Conservation (phyloP, 306 rosid genomes). For the Cyamopsis tetragonoloba region DNA sequence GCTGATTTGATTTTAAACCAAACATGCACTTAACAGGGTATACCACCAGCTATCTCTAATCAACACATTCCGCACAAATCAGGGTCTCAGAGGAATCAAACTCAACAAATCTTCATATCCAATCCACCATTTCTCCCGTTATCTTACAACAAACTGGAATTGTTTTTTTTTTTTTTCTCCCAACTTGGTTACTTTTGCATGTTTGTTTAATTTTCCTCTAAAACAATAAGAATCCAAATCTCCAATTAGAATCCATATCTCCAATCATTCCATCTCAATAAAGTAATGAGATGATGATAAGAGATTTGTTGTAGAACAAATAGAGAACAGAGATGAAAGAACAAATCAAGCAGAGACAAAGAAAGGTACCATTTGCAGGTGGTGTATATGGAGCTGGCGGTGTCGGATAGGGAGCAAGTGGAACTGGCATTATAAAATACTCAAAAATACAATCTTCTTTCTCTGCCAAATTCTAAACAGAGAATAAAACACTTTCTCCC, state of each 20-base stretch:
- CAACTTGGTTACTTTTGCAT: not conserved
- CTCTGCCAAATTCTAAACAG: slow-evolving; percentile 43
- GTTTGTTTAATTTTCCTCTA: not conserved
- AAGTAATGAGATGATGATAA: slow-evolving; percentile 17
- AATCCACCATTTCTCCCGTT: not conserved
- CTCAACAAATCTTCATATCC: not conserved
- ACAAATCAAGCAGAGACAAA: slow-evolving; percentile 15
- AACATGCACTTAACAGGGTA: not conserved
- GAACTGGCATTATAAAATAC: slow-evolving; percentile 90
- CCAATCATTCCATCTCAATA: slow-evolving; percentile 2
- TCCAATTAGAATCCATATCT: slow-evolving; percentile 23
- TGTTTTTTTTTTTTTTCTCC: not conserved
- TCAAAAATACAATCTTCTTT: slow-evolving; percentile 21
- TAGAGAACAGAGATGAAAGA: slow-evolving; percentile 26
- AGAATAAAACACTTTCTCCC: slow-evolving; percentile 37
- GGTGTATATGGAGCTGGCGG: slow-evolving; percentile 75
- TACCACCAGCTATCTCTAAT: slow-evolving; percentile 17
- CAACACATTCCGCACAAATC: slow-evolving; percentile 13
- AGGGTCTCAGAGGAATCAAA: slow-evolving; percentile 6
- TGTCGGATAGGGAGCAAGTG: slow-evolving; percentile 96
- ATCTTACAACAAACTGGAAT: not conserved
- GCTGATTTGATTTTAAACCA: too few species aligned
- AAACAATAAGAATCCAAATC: slow-evolving; percentile 14
- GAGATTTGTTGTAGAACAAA: slow-evolving; percentile 17
- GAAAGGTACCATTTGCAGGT: slow-evolving; percentile 71